Base-by-base conservation (phyloP, 23 red algal species). In the Gracilariopsis chorda region DNA sequence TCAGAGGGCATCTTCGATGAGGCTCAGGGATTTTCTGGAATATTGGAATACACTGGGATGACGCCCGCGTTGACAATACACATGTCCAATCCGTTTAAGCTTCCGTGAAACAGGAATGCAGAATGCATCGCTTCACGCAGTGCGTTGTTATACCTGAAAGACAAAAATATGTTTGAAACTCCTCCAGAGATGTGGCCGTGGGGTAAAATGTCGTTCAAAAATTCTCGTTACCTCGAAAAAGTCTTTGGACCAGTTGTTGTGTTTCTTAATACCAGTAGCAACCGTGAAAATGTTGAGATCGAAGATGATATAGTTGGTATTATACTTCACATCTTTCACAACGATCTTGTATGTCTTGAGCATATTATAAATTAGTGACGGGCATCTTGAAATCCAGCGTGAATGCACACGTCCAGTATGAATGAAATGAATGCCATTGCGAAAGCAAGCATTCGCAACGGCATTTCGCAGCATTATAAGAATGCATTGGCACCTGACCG, bases 261-360 rank as follows among this genome's bases (percentile, higher is more conserved):
- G 90, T 65, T 93, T 80, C 14, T 93, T 80, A 93, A 93, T 93
- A 13, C 90, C 90, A 21, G 90, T 93, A 25, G 90, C 90, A 67
- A 93, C 79, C 28, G 90, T 93, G 19, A 93, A 56, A 39, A 93
- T 93, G 48, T 93, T 93, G 0, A 80, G 90, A 48, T 93, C 90
- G 65, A 93, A 93, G 40, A 93, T 93, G 72, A 93, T 93, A 32
- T 93, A 80, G 3, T 79, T 86, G 69, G 90, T 58, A 83, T 79
- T 63, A 34, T 87, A 93, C 9, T 58, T 45, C 0, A 93, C 90
- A 5, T 23, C 42, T 19, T 93, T 80, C 13, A 93, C 90, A 23
- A 93, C 61, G 36, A 93, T 87, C 7, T 63, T 51, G 64, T 93
- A 93, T 8, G 90, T 80, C 35, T 63, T 11, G 81, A 77, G 48